Conservation (phyloP, 2,329 filamentous ascomycete genomes). For the Tolypocladium capitatum region DNA sequence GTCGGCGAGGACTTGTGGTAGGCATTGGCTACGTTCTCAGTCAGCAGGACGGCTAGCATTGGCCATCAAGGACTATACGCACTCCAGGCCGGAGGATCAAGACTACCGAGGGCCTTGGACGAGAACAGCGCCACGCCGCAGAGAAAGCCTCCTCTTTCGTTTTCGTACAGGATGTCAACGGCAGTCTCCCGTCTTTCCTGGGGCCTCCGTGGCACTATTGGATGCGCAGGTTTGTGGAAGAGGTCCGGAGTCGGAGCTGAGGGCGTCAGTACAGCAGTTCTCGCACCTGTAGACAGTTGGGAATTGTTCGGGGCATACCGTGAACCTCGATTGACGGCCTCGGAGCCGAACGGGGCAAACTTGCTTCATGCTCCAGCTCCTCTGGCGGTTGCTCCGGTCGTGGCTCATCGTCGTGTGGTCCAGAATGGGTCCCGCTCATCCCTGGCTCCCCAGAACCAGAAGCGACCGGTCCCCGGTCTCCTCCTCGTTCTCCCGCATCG, state of each 20-base stretch:
- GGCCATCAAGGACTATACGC: constrained; percentile 7
- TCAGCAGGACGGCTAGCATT: constrained; percentile 2
- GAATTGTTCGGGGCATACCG: constrained; percentile 6
- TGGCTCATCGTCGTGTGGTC: not conserved
- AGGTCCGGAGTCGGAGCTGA: constrained; percentile 17
- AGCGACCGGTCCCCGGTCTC: not conserved
- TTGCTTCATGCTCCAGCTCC: constrained; percentile 1
- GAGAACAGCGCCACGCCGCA: constrained; percentile 90
- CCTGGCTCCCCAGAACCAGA: not conserved
- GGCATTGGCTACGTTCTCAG: constrained; percentile 38
- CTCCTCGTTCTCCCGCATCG: not conserved
- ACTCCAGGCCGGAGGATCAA: constrained; percentile 78
- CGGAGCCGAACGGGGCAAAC: constrained; percentile 8
- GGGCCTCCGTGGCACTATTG: constrained; percentile 20
- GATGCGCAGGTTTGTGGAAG: constrained; percentile 11
- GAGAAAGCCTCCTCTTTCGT: constrained; percentile 80
- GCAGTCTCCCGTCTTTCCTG: constrained; percentile 35
- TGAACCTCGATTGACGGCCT: constrained; percentile 22
- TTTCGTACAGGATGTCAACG: constrained; percentile 88
- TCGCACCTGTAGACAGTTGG: not conserved
- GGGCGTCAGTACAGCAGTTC: not conserved
- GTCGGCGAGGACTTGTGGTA: constrained; percentile 48
- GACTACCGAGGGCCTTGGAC: constrained; percentile 65
- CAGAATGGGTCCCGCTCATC: not conserved
- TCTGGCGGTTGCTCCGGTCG: not conserved